Conservation (phyloP, 2,329 filamentous ascomycete species). For the Lachnellula occidentalis region DNA sequence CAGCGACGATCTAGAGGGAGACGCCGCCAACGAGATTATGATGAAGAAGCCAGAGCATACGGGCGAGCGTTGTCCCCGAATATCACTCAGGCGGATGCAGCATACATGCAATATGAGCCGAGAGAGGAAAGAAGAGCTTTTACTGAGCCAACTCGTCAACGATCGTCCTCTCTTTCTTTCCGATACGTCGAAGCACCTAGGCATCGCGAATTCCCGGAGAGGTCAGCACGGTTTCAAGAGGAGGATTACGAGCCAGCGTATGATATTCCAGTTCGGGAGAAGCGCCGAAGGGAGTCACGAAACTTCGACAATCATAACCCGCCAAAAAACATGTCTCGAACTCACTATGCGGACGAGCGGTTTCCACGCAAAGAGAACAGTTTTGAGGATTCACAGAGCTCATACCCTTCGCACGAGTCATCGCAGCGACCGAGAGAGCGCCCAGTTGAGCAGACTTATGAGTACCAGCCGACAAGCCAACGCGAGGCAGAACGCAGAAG, state of each 20-base stretch:
- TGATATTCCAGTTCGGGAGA: too few relatives aligned
- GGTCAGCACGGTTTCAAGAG: too few relatives aligned
- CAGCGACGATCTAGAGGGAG: conserved; percentile 7
- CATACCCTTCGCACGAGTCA: conserved; percentile 7
- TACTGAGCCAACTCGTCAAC: background rate
- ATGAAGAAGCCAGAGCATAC: background rate
- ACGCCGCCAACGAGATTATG: background rate
- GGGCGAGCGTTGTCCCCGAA: background rate
- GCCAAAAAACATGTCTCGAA: background rate
- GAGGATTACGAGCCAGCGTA: too few relatives aligned
- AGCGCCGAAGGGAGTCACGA: too few relatives aligned
- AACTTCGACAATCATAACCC: background rate
- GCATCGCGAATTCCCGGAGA: background rate
- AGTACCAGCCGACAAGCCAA: conserved; percentile 5
- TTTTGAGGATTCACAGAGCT: conserved; percentile 6
- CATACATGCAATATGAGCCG: background rate
- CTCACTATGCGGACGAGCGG: background rate
- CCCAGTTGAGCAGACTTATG: conserved; percentile 7
- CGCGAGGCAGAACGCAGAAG: conserved; percentile 4
- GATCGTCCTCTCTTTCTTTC: background rate
- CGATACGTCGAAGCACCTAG: background rate
- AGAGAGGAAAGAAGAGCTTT: background rate
- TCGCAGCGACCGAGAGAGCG: conserved; percentile 15
- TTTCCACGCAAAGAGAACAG: conserved; percentile 4
- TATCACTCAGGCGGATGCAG: background rate